phyloP scores from a whole-genome alignment of 768 basidiomycete species.

The Lactifluus piperatus region DNA sequence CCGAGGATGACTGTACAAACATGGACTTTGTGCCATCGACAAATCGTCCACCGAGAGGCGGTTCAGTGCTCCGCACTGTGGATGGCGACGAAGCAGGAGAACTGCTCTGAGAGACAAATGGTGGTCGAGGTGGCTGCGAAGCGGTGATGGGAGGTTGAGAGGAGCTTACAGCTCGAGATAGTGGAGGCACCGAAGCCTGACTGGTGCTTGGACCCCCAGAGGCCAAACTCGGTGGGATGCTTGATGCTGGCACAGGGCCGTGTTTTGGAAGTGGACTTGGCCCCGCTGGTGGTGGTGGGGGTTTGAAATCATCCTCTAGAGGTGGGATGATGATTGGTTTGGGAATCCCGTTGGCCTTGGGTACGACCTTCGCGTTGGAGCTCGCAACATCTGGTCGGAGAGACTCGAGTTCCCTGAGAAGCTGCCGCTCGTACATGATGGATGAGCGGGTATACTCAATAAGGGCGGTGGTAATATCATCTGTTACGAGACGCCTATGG shows the following conservation, averaged over 20 bases:
- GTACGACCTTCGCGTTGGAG: slow-evolving; percentile 52
- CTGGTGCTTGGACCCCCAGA: slow-evolving; percentile 22
- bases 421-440: slow-evolving; percentile 86
- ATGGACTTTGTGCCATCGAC: slow-evolving; percentile 75
- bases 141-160: slow-evolving; percentile 27
- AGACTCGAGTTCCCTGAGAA: slow-evolving; percentile 80
- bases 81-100: slow-evolving; percentile 26
- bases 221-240: slow-evolving; percentile 1
- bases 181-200: slow-evolving; percentile 32
- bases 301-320: slow-evolving; percentile 49
- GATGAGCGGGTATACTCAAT: slow-evolving; percentile 90
- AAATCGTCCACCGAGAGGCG: slow-evolving; percentile 56
- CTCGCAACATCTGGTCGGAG: slow-evolving; percentile 66
- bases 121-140: slow-evolving; percentile 19
- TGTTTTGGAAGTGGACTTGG: slow-evolving; percentile 20
- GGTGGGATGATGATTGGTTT: slow-evolving; percentile 55
- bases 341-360: slow-evolving; percentile 42
- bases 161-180: slow-evolving; percentile 49
- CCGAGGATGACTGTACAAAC: slow-evolving; percentile 43
- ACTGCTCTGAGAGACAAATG: slow-evolving; percentile 28
- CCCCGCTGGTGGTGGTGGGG: slow-evolving; percentile 23
- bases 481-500: slow-evolving; percentile 81
- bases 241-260: slow-evolving; percentile 20
- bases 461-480: slow-evolving; percentile 83
- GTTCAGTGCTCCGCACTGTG: slow-evolving; percentile 28